phyloP scores from a whole-genome alignment of 208 protist species.

The Tritrichomonas musculus region DNA sequence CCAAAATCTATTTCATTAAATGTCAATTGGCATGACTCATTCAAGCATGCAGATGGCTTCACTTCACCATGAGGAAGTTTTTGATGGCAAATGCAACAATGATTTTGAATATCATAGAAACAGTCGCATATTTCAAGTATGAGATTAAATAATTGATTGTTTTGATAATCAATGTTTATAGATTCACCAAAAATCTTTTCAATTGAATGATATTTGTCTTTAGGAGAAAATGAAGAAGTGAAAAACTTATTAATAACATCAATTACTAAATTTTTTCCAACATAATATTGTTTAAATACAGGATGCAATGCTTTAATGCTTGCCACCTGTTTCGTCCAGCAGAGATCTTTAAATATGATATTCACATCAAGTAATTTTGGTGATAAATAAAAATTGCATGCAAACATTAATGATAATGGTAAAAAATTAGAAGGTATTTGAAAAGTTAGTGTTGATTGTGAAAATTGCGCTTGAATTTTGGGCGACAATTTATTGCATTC shows the following conservation, averaged over 20 bases:
- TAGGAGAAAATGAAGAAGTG: neutral
- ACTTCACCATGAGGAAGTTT: neutral
- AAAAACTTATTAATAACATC: neutral
- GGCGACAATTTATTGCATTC: no score
- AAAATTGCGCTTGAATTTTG: no score
- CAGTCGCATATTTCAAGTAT: neutral
- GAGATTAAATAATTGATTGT: neutral
- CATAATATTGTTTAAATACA: neutral
- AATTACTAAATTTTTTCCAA: neutral
- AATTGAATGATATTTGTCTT: neutral
- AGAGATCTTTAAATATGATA: neutral
- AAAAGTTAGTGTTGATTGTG: neutral
- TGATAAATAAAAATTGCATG: neutral
- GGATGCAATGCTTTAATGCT: neutral
- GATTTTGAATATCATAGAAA: neutral
- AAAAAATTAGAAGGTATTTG: neutral
- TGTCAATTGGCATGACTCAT: neutral
- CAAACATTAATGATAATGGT: neutral
- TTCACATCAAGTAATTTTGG: neutral
- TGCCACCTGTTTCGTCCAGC: neutral
- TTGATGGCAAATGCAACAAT: neutral
- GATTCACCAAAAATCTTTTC: neutral
- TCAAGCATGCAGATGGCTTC: neutral
- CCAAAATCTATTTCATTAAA: neutral
- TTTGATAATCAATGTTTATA: neutral